phyloP scores from a whole-genome alignment of 352 stramenopile species.

The Phytopythium oedochilum region DNA sequence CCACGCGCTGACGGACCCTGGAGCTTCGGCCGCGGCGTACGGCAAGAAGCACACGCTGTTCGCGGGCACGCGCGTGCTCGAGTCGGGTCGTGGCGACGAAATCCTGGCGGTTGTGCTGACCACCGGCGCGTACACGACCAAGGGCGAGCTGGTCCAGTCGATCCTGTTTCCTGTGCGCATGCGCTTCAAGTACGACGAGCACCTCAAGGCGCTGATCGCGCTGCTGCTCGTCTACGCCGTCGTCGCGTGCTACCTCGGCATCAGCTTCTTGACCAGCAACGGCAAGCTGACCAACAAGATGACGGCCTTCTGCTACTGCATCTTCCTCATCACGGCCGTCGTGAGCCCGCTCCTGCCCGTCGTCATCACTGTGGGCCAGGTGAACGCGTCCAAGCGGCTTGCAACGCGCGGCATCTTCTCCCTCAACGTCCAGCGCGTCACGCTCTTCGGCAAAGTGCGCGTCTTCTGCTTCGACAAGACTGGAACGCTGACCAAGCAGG shows the following conservation, averaged over 20 bases:
- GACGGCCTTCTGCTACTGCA: constrained; percentile 45
- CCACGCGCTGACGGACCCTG: constrained; percentile 27
- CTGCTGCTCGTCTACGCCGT: constrained; percentile 58
- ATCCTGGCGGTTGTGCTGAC: constrained; percentile 58
- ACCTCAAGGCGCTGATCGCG: constrained; percentile 61
- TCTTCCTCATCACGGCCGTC: constrained; percentile 52
- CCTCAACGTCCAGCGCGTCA: constrained; percentile 62
- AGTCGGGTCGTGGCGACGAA: constrained; percentile 31
- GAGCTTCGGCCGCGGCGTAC: constrained; percentile 9
- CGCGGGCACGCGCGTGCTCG: constrained; percentile 57
- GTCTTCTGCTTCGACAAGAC: constrained; percentile 88
- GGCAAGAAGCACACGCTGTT: constrained; percentile 73
- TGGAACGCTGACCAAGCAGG: constrained; percentile 81
- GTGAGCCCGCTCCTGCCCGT: constrained; percentile 73
- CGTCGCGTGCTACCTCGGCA: constrained; percentile 38
- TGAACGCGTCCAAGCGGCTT: constrained; percentile 62
- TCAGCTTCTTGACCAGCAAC: constrained; percentile 40
- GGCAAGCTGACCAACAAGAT: constrained; percentile 51
- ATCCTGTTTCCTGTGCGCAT: constrained; percentile 75
- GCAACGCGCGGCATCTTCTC: constrained; percentile 51
- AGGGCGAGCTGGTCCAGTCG: constrained; percentile 69
- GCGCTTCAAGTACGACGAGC: constrained; percentile 85
- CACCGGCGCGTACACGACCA: constrained; percentile 66
- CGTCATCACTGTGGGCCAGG: constrained; percentile 73
- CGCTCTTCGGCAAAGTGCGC: constrained; percentile 78